Evolutionary conservation across 106 monocot genomes (phyloP), one percentile per base, ranked within the genome.

Genomic region (Platanthera guangdongensis): DNA sequence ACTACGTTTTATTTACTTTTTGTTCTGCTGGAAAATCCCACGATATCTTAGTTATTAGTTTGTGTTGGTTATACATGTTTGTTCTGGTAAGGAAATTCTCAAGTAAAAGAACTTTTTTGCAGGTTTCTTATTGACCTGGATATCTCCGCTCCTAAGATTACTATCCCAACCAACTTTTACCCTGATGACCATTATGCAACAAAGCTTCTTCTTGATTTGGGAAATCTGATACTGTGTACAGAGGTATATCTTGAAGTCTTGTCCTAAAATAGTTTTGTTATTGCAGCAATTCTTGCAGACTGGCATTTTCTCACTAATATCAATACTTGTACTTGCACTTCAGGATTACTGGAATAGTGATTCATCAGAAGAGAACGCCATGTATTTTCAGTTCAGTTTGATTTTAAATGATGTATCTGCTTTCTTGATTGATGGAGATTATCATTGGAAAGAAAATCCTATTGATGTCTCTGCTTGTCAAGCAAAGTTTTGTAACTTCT

Each of bases 111-210:
- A 39, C 2, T 18, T 73, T 7, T 11, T 81, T 60, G 25, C 76
- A 99, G 99, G 86, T 99, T 99, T 78, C 83, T 83, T 67, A 72
- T 99, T 71, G 92, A 99, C 79, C 76, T 99, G 78, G 99, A 99
- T 83, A 94, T 99, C 80, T 94, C 99, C 57, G 99, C 99, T 80
- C 99, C 99, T 48, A 99, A 99, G 78, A 88, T 99, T 57, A 90
- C 89, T 12, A 88, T 99, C 63, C 99, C 99, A 5, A 91, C 89
- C 6, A 86, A 99, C 47, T 99, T 91, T 76, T 82, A 63, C 74
- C 94, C 94, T 64, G 90, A 99, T 46, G 80, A 83, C 16, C 39
- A 74, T 68, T 78, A 87, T 78, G 85, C 85, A 49, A 94, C 99
- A 4, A 88, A 77, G 49, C 94, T 99, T 67, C 80, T 99, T 57